Evolutionary conservation across 169 alveolate genomes (phyloP).

Genomic region (Toxoplasma gondii): DNA sequence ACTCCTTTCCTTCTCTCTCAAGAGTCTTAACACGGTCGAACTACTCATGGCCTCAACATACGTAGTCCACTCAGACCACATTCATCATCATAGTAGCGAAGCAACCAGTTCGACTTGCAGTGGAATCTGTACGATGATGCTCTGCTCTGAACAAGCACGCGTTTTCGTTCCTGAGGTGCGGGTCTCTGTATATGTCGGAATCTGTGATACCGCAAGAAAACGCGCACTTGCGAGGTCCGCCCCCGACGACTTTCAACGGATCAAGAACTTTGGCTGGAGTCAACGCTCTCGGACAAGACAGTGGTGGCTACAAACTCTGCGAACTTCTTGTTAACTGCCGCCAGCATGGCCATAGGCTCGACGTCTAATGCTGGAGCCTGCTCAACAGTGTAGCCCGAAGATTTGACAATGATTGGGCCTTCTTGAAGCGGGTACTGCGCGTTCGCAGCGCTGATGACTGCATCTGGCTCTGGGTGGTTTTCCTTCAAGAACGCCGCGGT

Average conservation of each 20-base stretch:
- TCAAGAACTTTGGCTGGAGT: neutral
- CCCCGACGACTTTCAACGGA: neutral
- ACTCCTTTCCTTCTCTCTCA: no score
- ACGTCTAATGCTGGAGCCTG: neutral
- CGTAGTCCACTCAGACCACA: no score
- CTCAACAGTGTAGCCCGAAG: neutral
- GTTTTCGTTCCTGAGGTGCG: no score
- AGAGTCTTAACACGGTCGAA: no score
- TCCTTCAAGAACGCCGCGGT: neutral
- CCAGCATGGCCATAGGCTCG: neutral
- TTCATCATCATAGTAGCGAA: no score
- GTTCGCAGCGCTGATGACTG: neutral
- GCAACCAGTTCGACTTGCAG: no score
- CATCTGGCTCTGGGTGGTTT: neutral
- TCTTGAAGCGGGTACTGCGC: slow-evolving; percentile 37
- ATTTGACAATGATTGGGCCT: slow-evolving; percentile 2
- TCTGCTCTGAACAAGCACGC: no score
- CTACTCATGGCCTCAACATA: no score
- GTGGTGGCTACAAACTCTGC: neutral
- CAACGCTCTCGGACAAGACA: neutral
- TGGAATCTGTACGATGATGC: no score
- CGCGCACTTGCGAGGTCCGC: neutral
- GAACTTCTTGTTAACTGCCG: slow-evolving; percentile 16
- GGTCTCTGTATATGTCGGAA: neutral
- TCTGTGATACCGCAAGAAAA: neutral